Evolutionary conservation across 2,329 filamentous ascomycete genomes (phyloP).

Genomic region (Dactylellina drechsleri): DNA sequence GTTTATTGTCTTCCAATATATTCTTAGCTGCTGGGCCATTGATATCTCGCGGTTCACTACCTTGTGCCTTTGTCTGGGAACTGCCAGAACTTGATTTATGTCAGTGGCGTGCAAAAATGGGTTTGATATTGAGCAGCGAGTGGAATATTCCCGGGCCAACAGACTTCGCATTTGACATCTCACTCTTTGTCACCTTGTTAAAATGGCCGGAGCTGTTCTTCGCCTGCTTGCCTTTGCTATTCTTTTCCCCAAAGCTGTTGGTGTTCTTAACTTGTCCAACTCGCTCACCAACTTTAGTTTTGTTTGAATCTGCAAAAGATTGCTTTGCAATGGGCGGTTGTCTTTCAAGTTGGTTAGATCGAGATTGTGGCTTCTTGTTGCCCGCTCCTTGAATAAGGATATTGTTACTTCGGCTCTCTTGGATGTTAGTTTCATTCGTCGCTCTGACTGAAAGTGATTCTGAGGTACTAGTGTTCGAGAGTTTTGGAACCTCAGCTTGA

Average conservation of each 20-base stretch:
- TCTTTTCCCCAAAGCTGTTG: constrained; percentile 9
- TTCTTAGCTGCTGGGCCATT: constrained; percentile 1
- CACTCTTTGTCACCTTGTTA: constrained; percentile 19
- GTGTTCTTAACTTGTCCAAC: constrained; percentile 13
- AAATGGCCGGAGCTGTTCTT: constrained; percentile 24
- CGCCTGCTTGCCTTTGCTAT: constrained; percentile 12
- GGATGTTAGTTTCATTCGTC: neutral
- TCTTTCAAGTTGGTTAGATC: constrained; percentile 2
- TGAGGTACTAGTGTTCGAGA: neutral
- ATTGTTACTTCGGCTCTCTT: neutral
- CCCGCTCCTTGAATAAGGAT: neutral
- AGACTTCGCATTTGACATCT: constrained; percentile 10
- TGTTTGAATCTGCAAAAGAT: constrained; percentile 1
- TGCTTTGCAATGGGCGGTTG: neutral
- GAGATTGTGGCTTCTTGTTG: constrained; percentile 1
- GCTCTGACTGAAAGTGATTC: neutral
- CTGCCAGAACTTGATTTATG: neutral
- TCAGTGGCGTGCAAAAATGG: too few species aligned
- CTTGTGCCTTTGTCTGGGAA: constrained; percentile 8
- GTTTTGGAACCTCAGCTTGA: neutral
- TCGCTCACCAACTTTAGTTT: constrained; percentile 10
- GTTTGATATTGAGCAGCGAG: neutral
- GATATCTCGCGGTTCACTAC: constrained; percentile 1
- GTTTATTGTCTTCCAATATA: constrained; percentile 7
- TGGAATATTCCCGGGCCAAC: neutral